Conservation (phyloP, 768 basidiomycete species). For the Pleurotus cornucopiae region DNA sequence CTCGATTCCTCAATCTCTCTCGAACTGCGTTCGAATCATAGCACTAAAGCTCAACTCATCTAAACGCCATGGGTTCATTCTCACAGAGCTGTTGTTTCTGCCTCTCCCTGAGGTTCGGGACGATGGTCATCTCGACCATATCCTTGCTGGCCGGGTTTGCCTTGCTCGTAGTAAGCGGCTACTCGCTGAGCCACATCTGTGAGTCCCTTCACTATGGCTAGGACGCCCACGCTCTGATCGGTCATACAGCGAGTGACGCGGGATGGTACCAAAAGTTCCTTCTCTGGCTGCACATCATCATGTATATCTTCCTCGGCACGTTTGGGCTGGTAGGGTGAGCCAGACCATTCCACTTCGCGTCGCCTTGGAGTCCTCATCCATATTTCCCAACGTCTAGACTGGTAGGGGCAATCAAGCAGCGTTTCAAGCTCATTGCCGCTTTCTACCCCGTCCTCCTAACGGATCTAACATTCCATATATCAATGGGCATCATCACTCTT, state of each 20-base stretch:
- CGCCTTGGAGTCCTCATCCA: not conserved
- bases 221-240: not conserved
- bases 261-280: constrained; percentile 7
- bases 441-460: constrained; percentile 4
- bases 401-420: constrained; percentile 2
- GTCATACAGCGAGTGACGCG: not conserved
- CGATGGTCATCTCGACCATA: not conserved
- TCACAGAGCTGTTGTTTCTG: constrained; percentile 6
- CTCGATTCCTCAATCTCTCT: constrained; percentile 1
- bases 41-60: not conserved
- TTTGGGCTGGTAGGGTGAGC: constrained; percentile 2
- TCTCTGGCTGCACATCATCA: constrained; percentile 3
- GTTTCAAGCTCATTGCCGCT: not conserved
- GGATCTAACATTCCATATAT: constrained; percentile 4
- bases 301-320: constrained; percentile 6
- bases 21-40: too few species aligned
- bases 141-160: not conserved
- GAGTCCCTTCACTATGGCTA: not conserved
- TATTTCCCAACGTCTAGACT: not conserved
- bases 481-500: constrained; percentile 6
- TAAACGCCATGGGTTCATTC: constrained; percentile 1
- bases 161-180: not conserved
- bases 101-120: constrained; percentile 2
- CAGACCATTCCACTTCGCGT: not conserved
- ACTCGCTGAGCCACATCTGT: not conserved